Percentiles rank a stretch among this genome's conserved stretches.
Conservation (phyloP, 2,329 filamentous ascomycete species). For the Capronia epimyces region DNA sequence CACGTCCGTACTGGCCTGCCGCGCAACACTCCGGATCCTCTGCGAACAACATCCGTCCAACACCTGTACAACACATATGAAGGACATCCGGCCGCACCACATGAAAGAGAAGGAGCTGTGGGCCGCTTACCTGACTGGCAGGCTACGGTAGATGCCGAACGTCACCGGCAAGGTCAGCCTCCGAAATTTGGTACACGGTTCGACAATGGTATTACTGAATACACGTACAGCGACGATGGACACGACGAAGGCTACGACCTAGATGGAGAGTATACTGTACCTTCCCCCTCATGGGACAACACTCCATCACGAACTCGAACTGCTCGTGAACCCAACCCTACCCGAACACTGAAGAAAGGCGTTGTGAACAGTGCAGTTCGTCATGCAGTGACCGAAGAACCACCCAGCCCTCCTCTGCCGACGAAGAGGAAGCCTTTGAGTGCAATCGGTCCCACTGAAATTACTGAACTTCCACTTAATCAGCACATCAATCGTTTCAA, state of each 20-base stretch:
- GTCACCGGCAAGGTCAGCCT: conserved; percentile 7
- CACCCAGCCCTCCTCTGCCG: conserved; percentile 1
- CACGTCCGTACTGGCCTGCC: neutral
- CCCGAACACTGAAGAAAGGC: neutral
- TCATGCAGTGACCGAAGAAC: conserved; percentile 1
- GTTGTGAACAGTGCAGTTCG: neutral
- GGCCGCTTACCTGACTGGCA: conserved; percentile 2
- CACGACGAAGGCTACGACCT: conserved; percentile 15
- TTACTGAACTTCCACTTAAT: neutral
- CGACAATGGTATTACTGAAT: neutral
- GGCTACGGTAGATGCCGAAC: conserved; percentile 14
- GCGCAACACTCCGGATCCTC: neutral
- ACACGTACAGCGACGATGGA: neutral
- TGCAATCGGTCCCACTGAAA: neutral
- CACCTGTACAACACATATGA: neutral
- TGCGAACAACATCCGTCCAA: neutral
- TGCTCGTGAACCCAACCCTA: neutral
- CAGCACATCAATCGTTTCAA: conserved; percentile 16
- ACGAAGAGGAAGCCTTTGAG: conserved; percentile 6
- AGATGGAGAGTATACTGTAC: conserved; percentile 14
- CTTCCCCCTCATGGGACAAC: conserved; percentile 7
- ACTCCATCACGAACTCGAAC: conserved; percentile 20
- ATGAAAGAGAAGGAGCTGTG: neutral
- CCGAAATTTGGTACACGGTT: conserved; percentile 7
- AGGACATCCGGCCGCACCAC: neutral